These are phyloP conservation scores for Brassica rapa DNA, from an alignment of 345 rosid genomes.

Conservation along the genomic window DNA sequence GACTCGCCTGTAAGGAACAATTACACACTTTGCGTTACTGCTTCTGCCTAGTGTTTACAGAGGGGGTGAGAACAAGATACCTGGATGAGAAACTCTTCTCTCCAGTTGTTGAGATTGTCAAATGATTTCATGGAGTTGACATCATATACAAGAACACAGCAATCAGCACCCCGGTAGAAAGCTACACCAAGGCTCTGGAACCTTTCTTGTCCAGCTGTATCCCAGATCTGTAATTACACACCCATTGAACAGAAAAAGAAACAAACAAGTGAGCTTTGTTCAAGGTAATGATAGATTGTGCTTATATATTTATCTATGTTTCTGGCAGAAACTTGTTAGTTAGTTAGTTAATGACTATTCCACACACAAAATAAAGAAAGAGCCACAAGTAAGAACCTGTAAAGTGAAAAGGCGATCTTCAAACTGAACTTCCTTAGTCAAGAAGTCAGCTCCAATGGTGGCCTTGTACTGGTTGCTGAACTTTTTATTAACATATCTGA, in stretches of 20 bases:
- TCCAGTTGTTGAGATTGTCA: conserved; percentile 83
- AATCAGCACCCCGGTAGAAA: conserved; percentile 80
- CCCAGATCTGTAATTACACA: conserved; percentile 73
- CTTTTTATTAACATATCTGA: conserved; percentile 88
- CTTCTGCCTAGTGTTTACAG: conserved; percentile 2
- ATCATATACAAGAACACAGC: conserved; percentile 92
- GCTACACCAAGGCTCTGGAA: conserved; percentile 98
- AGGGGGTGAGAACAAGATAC: conserved; percentile 32
- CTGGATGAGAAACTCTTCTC: conserved; percentile 85
- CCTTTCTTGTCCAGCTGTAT: conserved; percentile 91
- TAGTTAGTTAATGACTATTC: neutral
- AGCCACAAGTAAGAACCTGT: conserved; percentile 55
- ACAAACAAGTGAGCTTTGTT: conserved; percentile 17
- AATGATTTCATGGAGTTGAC: conserved; percentile 81
- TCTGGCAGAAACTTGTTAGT: neutral
- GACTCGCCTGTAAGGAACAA: conserved; percentile 71
- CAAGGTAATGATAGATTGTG: neutral
- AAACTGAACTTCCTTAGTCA: conserved; percentile 89
- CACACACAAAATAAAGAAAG: neutral
- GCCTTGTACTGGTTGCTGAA: conserved; percentile 97
- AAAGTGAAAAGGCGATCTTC: conserved; percentile 94
- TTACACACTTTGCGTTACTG: conserved; percentile 1
- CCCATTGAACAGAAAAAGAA: conserved; percentile 3
- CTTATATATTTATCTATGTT: no score
- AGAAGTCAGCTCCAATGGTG: conserved; percentile 92